A percentile compares a stretch with the other conserved stretches of the same genome.
phyloP scores from a whole-genome alignment of 2,329 filamentous ascomycete genomes.

The Xylariales sp. region DNA sequence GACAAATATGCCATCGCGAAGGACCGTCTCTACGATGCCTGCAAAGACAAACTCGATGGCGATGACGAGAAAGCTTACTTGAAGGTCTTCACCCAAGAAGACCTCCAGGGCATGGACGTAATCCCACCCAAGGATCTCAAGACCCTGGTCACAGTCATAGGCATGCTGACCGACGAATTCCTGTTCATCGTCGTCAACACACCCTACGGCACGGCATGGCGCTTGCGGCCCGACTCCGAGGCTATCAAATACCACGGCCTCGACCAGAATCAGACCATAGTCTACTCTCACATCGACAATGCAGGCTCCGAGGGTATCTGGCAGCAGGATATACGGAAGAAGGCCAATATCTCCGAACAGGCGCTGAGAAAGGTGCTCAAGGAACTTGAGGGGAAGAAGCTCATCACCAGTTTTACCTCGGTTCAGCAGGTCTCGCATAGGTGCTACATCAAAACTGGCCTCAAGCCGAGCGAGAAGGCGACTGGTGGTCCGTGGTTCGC shows the following conservation, averaged over 20 bases:
- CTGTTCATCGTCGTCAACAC: slow-evolving; percentile 48
- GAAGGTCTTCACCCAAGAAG: slow-evolving; percentile 54
- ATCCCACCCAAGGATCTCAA: slow-evolving; percentile 52
- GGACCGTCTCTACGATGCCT: slow-evolving; percentile 52
- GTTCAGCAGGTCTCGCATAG: slow-evolving; percentile 88
- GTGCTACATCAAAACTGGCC: slow-evolving; percentile 88
- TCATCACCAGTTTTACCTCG: slow-evolving; percentile 86
- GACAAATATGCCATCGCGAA: slow-evolving; percentile 41
- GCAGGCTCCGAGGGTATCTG: slow-evolving; percentile 83
- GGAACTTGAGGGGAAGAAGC: slow-evolving; percentile 69
- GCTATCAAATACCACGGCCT: slow-evolving; percentile 49
- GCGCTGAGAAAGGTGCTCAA: slow-evolving; percentile 79
- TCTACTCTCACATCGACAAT: slow-evolving; percentile 86
- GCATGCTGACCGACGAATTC: slow-evolving; percentile 55
- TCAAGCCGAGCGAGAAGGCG: slow-evolving; percentile 82
- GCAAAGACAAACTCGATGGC: slow-evolving; percentile 39
- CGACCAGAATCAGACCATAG: slow-evolving; percentile 72
- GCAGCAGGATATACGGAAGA: slow-evolving; percentile 77
- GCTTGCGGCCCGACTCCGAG: slow-evolving; percentile 53
- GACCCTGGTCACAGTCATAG: slow-evolving; percentile 51
- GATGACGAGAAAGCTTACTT: slow-evolving; percentile 35
- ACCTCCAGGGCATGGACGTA: slow-evolving; percentile 52
- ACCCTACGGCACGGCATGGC: slow-evolving; percentile 47
- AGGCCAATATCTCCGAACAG: slow-evolving; percentile 78
- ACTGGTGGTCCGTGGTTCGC: slow-evolving; percentile 95